Evolutionary conservation across 345 rosid genomes (phyloP), one percentile per base, ranked within the genome.

Genomic region (Hirschfeldia incana): DNA sequence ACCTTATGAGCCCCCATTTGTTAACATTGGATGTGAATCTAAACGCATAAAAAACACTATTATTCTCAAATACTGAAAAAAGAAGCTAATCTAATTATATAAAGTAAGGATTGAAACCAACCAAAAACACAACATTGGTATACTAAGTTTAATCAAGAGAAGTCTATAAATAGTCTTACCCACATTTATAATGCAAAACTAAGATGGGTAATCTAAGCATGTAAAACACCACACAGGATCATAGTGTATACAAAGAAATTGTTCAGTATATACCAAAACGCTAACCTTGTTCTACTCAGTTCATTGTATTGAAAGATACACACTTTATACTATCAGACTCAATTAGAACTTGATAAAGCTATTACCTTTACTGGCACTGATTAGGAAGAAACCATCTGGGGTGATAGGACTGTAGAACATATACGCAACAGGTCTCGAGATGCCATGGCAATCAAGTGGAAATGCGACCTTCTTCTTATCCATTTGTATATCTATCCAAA

Each of bases 1-100:
- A 98, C 98, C 86, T 96, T 96, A 73, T 96, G 99, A 46, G 98
- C 99, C 99, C 12, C 98, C 99, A 82, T 96, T 93, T 79, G 98
- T 92, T 86, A 96, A 72, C 99, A 96, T 96, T 46, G 98, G 99
- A 83, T 82, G 91, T 15, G 97, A 92, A 87, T 96, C 99, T 96
- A 80, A 44, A 27, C 72, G 32, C 72, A 64, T 44, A 8, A 53
- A 70, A 75, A 1, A 21, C 77, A 66, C 8, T 9, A 44, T 11
- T 10, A 67, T 32, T 26, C 39, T 44, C 68, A 72, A 1, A 60
- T 30, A 11, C 65, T 21, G 21, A 21, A 21, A 21, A 21, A 21
- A 21, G 21, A 21, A 21, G 21, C 21, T 21, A 21, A 21, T 21
- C 21, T 21, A 21, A 21, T 21, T 21, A 21, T 21, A 21, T 21